phyloP scores from a whole-genome alignment of 176 grass and related monocot species.

The Oryza nivara region DNA sequence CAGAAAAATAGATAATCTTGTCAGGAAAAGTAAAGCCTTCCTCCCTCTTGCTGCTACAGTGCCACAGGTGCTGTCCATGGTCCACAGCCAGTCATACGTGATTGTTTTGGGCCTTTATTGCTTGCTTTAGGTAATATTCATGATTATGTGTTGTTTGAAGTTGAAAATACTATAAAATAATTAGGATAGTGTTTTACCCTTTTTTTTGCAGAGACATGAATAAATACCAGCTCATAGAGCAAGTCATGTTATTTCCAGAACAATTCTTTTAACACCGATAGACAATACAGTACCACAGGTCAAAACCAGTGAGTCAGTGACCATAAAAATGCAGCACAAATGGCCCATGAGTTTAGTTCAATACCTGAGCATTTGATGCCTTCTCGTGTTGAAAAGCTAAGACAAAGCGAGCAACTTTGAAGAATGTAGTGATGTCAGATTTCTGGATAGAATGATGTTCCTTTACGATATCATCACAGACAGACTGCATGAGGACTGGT shows the following conservation, averaged over 20 bases:
- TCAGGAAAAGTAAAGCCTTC: not conserved
- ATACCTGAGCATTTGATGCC: constrained; percentile 70
- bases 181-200: not conserved
- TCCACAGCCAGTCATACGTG: not conserved
- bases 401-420: constrained; percentile 82
- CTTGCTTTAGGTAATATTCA: not conserved
- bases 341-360: constrained; percentile 33
- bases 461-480: constrained; percentile 74
- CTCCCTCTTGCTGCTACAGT: not conserved
- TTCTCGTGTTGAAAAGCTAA: constrained; percentile 92
- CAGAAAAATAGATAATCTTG: not conserved
- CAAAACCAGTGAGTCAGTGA: not conserved
- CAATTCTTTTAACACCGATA: not conserved
- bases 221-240: not conserved
- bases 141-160: not conserved
- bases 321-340: constrained; percentile 18
- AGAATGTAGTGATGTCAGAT: constrained; percentile 74
- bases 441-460: constrained; percentile 73
- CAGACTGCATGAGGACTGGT: constrained; percentile 94
- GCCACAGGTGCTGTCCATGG: not conserved
- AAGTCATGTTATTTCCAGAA: not conserved
- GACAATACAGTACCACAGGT: not conserved
- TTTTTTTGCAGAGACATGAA: not conserved
- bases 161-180: not conserved
- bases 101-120: not conserved